These are phyloP conservation scores for Lentithecium fluviatile DNA, from an alignment of 495 filamentous ascomycete genomes.

Conservation along the genomic window DNA sequence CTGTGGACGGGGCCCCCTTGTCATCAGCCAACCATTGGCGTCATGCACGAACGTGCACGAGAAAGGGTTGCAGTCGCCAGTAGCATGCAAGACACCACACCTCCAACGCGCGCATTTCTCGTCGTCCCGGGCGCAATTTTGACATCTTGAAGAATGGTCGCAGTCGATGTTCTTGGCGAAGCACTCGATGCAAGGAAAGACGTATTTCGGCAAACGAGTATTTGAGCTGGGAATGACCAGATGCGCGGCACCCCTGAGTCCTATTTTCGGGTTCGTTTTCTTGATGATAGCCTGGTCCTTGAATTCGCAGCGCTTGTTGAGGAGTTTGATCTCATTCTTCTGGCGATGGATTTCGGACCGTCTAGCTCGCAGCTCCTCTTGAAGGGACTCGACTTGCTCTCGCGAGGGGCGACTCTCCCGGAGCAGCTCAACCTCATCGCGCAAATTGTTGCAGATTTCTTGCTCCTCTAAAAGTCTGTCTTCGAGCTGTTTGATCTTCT, in stretches of 20 bases:
- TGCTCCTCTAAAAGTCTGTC: slow-evolving; percentile 14
- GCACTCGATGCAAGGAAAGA: slow-evolving; percentile 22
- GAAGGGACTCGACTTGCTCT: too few species aligned
- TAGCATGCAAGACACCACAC: not conserved
- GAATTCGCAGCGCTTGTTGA: not conserved
- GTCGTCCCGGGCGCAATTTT: slow-evolving; percentile 10
- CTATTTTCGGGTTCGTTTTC: not conserved
- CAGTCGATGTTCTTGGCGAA: slow-evolving; percentile 19
- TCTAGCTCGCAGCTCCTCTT: not conserved
- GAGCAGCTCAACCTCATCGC: slow-evolving; percentile 5
- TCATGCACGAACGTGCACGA: slow-evolving; percentile 23
- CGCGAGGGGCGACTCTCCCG: not conserved
- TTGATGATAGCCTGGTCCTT: not conserved
- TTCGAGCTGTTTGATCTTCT: slow-evolving; percentile 1
- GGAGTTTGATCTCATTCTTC: not conserved
- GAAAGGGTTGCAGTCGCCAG: slow-evolving; percentile 1
- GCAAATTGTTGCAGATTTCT: not conserved
- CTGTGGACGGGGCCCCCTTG: slow-evolving; percentile 2
- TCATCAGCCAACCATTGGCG: slow-evolving; percentile 20
- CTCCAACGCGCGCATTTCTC: slow-evolving; percentile 20
- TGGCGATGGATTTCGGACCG: not conserved
- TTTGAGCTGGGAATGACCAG: not conserved
- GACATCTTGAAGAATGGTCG: slow-evolving; percentile 6
- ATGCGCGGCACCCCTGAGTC: slow-evolving; percentile 12
- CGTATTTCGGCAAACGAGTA: slow-evolving; percentile 6